Conservation (phyloP, 176 grass and related monocot genomes). For the Otatea glauca region DNA sequence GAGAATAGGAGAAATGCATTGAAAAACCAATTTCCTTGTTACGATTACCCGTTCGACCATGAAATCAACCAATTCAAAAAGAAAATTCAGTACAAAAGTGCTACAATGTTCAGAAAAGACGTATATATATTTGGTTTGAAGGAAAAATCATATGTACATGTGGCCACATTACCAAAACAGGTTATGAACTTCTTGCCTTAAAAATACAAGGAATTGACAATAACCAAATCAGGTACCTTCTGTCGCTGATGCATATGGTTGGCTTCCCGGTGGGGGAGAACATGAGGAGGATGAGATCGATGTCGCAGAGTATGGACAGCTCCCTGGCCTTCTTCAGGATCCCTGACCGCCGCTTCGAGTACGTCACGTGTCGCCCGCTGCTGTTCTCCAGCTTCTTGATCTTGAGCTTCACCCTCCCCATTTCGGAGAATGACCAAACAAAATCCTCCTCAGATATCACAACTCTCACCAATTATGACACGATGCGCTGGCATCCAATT, state of each 20-base stretch:
- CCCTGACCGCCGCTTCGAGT: constrained; percentile 68
- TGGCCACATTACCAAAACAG: not conserved
- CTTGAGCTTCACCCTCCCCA: constrained; percentile 87
- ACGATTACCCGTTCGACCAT: not conserved
- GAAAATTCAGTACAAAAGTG: constrained; percentile 6
- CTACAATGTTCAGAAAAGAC: not conserved
- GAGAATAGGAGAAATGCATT: not conserved
- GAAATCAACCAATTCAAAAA: not conserved
- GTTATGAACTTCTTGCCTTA: not conserved
- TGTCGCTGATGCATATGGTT: constrained; percentile 61
- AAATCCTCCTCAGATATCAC: not conserved
- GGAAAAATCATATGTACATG: not conserved
- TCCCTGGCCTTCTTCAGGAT: constrained; percentile 84
- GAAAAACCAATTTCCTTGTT: not conserved
- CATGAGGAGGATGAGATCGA: constrained; percentile 71
- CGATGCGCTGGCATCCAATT: not conserved
- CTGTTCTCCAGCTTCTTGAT: constrained; percentile 76
- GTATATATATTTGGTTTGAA: not conserved
- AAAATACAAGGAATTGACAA: not conserved
- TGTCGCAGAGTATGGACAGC: constrained; percentile 76
- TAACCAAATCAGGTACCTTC: not conserved
- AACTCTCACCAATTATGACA: not conserved
- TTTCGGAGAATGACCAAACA: not conserved
- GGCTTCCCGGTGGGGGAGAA: constrained; percentile 69
- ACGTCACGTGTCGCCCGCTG: constrained; percentile 62